A percentile compares a stretch with the other conserved stretches of the same genome.
Evolutionary conservation across 257 asterid genomes (phyloP).

Genomic region (Petunia axillaris): DNA sequence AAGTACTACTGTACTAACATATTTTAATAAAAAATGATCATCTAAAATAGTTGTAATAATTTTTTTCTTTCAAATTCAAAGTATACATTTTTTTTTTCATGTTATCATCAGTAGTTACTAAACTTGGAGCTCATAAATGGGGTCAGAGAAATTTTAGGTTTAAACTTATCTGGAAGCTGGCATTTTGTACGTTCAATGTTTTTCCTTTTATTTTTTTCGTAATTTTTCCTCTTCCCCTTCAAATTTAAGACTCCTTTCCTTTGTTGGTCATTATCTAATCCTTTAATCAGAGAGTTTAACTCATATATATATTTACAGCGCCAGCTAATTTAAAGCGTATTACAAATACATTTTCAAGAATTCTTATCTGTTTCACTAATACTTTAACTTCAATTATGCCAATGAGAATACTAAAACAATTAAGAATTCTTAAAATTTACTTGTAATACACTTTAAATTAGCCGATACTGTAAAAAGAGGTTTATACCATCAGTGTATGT

Average conservation of each 20-base stretch:
- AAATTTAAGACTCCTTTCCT: background rate
- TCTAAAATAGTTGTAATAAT: background rate
- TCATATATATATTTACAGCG: too few species aligned
- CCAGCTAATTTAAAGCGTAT: too few species aligned
- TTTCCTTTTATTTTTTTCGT: background rate
- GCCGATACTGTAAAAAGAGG: too few species aligned
- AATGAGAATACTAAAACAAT: too few species aligned
- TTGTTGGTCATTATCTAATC: conserved; percentile 6
- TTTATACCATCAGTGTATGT: too few species aligned
- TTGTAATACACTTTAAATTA: too few species aligned
- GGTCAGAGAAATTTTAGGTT: background rate
- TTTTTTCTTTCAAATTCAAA: background rate
- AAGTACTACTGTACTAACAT: too few species aligned
- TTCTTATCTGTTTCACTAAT: too few species aligned
- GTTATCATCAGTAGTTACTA: background rate
- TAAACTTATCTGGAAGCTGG: background rate
- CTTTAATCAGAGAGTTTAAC: background rate
- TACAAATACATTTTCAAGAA: too few species aligned
- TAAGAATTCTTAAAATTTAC: too few species aligned
- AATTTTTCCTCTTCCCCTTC: background rate
- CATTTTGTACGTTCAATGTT: background rate
- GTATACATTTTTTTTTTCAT: background rate
- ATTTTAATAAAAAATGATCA: background rate
- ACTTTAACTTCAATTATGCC: too few species aligned
- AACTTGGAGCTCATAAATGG: background rate